These are phyloP conservation scores for Neurospora cerealis DNA, from an alignment of 495 filamentous ascomycete species.

Conservation along the genomic window DNA sequence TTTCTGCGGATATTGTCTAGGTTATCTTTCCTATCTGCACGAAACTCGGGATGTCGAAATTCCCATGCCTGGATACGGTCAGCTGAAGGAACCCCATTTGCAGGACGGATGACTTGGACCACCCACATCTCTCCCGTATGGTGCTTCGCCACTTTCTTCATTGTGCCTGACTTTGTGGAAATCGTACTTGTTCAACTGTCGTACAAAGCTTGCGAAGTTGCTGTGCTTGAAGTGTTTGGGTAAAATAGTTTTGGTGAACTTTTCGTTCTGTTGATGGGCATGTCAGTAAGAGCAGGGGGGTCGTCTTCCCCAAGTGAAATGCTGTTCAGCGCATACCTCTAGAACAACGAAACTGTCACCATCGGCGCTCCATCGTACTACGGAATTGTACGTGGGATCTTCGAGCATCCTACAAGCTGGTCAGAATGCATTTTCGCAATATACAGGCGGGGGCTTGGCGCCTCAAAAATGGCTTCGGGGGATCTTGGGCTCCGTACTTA, in stretches of 20 bases:
- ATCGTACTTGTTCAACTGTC: constrained; percentile 98
- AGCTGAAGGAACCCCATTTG: constrained; percentile 5
- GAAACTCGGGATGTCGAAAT: constrained; percentile 96
- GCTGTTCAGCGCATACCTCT: constrained; percentile 55
- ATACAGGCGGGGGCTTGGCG: constrained; percentile 1
- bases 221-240: constrained; percentile 99
- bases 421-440: constrained; percentile 11
- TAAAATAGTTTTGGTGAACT: constrained; percentile 94
- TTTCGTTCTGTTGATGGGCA: constrained; percentile 62
- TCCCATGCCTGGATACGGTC: constrained; percentile 69
- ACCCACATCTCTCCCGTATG: constrained; percentile 82
- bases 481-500: constrained; percentile 54
- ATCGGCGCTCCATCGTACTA: constrained; percentile 91
- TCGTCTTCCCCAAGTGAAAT: constrained; percentile 1
- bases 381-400: constrained; percentile 81
- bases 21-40: constrained; percentile 89
- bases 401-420: constrained; percentile 76
- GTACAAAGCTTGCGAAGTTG: constrained; percentile 98
- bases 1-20: constrained; percentile 95
- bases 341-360: constrained; percentile 96
- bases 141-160: constrained; percentile 84
- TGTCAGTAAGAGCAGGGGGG: constrained; percentile 1
- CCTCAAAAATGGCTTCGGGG: neutral
- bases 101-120: neutral
- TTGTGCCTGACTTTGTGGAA: constrained; percentile 99